Conservation (phyloP, 345 rosid species). For the Populus euphratica region DNA sequence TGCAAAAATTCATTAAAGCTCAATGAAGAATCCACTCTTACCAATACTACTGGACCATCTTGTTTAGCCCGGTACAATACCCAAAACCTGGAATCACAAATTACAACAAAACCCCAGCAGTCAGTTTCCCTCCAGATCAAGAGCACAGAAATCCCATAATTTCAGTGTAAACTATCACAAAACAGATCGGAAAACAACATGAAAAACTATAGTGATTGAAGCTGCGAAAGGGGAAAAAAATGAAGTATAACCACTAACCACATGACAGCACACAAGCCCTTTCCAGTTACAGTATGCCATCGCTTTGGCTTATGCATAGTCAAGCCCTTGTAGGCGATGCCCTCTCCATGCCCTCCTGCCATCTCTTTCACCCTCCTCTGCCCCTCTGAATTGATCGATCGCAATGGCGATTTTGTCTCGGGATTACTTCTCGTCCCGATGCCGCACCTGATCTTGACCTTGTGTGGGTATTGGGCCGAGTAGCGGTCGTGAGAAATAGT, state of each 20-base stretch:
- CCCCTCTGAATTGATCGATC: not conserved
- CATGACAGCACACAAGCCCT: conserved; percentile 87
- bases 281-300: conserved; percentile 84
- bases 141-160: not conserved
- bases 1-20: not conserved
- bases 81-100: conserved; percentile 77
- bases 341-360: conserved; percentile 73
- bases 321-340: conserved; percentile 65
- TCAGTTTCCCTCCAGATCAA: not conserved
- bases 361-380: conserved; percentile 25
- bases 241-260: conserved; percentile 38
- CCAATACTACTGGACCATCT: conserved; percentile 95
- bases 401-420: not conserved
- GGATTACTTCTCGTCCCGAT: not conserved
- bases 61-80: conserved; percentile 88
- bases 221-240: not conserved
- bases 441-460: not conserved
- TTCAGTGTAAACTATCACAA: not conserved
- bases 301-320: conserved; percentile 73
- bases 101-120: not conserved
- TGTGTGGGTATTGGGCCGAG: not conserved
- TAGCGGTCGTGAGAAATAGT: not conserved
- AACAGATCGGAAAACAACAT: not conserved
- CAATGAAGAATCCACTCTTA: conserved; percentile 20
- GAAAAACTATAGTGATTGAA: not conserved